Conservation (phyloP, 176 grass and related monocot genomes). For the Canna indica region DNA sequence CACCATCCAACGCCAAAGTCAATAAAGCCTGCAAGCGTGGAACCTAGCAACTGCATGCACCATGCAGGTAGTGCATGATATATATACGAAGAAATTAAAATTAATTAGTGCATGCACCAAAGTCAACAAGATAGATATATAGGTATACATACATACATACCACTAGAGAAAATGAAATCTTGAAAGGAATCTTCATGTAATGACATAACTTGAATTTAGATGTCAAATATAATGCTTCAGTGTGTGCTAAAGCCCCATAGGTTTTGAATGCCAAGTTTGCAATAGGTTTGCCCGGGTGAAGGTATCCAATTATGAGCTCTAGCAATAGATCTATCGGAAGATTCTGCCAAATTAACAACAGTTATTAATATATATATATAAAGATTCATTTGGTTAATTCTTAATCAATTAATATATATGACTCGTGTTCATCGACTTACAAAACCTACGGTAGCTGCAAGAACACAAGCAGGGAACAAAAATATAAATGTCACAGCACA, state of each 20-base stretch:
- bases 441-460: neutral
- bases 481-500: neutral
- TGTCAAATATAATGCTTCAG: neutral
- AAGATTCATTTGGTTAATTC: no score
- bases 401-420: no score
- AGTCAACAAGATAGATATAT: neutral
- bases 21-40: neutral
- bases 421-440: no score
- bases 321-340: neutral
- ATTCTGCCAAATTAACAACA: no score
- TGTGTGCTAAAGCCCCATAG: neutral
- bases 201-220: neutral
- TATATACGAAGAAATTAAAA: neutral
- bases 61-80: no score
- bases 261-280: neutral
- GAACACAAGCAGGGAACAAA: neutral
- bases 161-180: neutral
- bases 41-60: neutral
- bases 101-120: neutral
- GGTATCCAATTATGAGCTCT: neutral
- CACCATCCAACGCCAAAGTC: neutral
- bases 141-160: neutral
- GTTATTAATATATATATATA: no score
- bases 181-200: slow-evolving; percentile 4
- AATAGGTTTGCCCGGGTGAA: neutral